phyloP scores from a whole-genome alignment of 1,284 basidiomycete species.

The Cutaneotrichosporon sp. region DNA sequence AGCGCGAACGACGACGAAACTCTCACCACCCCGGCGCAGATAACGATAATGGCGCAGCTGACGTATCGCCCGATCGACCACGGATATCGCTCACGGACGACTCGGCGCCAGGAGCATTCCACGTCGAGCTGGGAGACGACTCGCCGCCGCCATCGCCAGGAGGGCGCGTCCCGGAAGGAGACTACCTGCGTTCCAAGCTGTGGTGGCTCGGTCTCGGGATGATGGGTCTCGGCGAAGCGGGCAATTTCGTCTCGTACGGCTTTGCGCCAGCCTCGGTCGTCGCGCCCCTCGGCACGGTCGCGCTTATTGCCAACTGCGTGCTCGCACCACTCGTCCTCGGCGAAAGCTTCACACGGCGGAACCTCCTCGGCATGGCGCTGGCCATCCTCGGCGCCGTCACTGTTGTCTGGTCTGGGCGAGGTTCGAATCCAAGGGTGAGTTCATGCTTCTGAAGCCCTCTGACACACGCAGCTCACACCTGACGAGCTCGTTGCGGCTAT shows the following conservation, averaged over 20 bases:
- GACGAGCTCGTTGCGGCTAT: constrained; percentile 66
- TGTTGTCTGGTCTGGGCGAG: constrained; percentile 78
- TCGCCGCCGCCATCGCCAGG: neutral
- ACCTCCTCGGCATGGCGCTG: constrained; percentile 79
- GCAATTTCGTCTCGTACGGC: constrained; percentile 85
- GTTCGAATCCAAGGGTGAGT: constrained; percentile 59
- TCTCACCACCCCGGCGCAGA: too few relatives aligned
- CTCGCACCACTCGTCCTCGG: constrained; percentile 79
- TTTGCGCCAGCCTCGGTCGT: constrained; percentile 88
- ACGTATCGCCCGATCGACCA: too few relatives aligned
- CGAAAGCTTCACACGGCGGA: constrained; percentile 55
- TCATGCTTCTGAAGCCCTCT: neutral
- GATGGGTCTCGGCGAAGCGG: constrained; percentile 86
- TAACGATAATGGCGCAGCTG: too few relatives aligned
- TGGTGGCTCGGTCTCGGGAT: constrained; percentile 90
- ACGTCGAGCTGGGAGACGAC: neutral
- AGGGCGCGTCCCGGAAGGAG: constrained; percentile 34
- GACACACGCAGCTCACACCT: constrained; percentile 52
- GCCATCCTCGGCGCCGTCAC: constrained; percentile 80
- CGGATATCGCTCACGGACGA: too few relatives aligned
- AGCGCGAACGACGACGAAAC: too few relatives aligned
- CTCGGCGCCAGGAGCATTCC: neutral
- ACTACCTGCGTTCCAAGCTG: constrained; percentile 73
- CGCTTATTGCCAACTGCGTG: constrained; percentile 88
- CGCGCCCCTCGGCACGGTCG: constrained; percentile 87